phyloP scores from a whole-genome alignment of 805 yeast genomes.

The Ogataea glucozyma region DNA sequence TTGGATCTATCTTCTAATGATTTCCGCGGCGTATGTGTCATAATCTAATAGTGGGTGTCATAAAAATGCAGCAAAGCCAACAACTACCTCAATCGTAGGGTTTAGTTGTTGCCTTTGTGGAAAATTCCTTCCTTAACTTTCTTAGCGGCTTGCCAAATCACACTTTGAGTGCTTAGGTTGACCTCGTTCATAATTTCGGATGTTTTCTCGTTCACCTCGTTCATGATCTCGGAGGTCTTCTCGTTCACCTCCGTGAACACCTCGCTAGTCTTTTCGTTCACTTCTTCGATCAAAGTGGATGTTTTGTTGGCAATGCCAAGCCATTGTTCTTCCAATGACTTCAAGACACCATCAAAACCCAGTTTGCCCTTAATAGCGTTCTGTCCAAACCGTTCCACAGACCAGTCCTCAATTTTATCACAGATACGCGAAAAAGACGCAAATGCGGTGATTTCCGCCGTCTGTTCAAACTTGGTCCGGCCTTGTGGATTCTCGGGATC shows the following conservation, averaged over 20 bases:
- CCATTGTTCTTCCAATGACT: slow-evolving; percentile 44
- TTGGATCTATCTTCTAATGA: not conserved
- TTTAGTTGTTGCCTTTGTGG: slow-evolving; percentile 4
- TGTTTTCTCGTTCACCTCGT: slow-evolving; percentile 29
- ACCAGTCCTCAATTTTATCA: slow-evolving; percentile 88
- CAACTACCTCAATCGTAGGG: not conserved
- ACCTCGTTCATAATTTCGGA: slow-evolving; percentile 20
- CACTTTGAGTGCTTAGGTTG: slow-evolving; percentile 18
- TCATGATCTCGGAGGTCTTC: slow-evolving; percentile 26
- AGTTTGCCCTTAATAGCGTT: slow-evolving; percentile 79
- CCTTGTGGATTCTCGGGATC: slow-evolving; percentile 50
- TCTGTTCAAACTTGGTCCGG: slow-evolving; percentile 70
- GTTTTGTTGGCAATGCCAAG: slow-evolving; percentile 29
- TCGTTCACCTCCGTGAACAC: slow-evolving; percentile 29
- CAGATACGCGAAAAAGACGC: slow-evolving; percentile 69
- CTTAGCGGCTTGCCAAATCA: slow-evolving; percentile 16
- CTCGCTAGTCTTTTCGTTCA: slow-evolving; percentile 28
- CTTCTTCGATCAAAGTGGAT: slow-evolving; percentile 21
- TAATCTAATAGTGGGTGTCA: not conserved
- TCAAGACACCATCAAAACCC: slow-evolving; percentile 83
- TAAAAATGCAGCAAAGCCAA: slow-evolving; percentile 1
- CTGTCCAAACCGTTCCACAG: slow-evolving; percentile 82
- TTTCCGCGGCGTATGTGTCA: not conserved
- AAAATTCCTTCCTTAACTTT: slow-evolving; percentile 16
- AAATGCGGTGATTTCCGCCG: slow-evolving; percentile 87